Percentiles rank a stretch among this genome's conserved stretches.
Evolutionary conservation across 768 basidiomycete genomes (phyloP).

Genomic region (Multifurca ochricompacta): DNA sequence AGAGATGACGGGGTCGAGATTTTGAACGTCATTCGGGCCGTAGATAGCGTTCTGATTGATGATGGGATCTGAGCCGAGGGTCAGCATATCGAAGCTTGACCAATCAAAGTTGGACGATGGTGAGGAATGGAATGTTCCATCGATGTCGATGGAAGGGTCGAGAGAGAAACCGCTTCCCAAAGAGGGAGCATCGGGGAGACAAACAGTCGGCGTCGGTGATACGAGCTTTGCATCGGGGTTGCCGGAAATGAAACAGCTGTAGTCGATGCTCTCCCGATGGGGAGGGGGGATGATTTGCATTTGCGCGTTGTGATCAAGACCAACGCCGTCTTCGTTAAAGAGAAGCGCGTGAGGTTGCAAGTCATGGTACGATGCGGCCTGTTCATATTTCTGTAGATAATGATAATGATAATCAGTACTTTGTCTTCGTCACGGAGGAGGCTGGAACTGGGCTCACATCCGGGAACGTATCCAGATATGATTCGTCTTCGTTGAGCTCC

Average conservation of each 20-base stretch:
- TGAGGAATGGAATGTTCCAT: neutral
- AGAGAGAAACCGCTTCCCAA: neutral
- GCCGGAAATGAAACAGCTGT: constrained; percentile 5
- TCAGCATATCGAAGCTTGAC: neutral
- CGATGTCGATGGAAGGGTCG: neutral
- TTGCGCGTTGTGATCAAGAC: neutral
- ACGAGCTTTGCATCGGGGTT: constrained; percentile 11
- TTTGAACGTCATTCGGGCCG: neutral
- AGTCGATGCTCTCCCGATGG: constrained; percentile 1
- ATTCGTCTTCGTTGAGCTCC: neutral
- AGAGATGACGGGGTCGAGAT: constrained; percentile 3
- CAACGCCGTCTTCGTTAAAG: neutral
- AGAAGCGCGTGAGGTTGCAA: neutral
- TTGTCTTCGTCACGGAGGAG: neutral
- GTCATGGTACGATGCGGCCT: constrained; percentile 5
- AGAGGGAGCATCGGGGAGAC: neutral
- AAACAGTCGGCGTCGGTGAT: neutral
- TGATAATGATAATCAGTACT: too few relatives aligned
- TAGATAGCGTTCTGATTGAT: neutral
- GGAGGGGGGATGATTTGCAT: neutral
- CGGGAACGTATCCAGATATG: neutral
- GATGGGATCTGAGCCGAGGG: neutral
- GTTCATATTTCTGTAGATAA: constrained; percentile 5
- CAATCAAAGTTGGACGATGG: neutral
- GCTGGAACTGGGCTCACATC: neutral